These are phyloP conservation scores for Xylaria palmicola DNA, from an alignment of 495 filamentous ascomycete genomes.

Conservation along the genomic window DNA sequence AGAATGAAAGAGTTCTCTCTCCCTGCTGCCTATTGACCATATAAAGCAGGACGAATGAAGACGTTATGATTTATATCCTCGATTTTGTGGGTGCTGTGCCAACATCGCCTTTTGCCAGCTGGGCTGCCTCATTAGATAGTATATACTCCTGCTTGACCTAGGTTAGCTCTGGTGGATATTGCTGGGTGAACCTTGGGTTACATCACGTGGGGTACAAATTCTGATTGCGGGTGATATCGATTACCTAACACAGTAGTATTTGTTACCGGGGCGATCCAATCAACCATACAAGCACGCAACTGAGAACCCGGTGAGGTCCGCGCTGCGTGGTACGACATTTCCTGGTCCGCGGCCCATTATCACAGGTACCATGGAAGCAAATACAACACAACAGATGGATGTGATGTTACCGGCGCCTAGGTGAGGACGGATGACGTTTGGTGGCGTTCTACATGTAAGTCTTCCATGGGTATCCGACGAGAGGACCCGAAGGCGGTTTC, in stretches of 20 bases:
- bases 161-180: no score
- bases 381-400: background rate
- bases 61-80: no score
- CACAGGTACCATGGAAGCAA: background rate
- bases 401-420: background rate
- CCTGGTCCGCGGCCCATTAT: background rate
- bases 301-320: background rate
- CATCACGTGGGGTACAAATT: no score
- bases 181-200: no score
- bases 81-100: no score
- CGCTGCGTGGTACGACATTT: constrained; percentile 7
- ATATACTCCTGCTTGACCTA: no score
- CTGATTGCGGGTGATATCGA: background rate
- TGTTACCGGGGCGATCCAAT: background rate
- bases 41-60: no score
- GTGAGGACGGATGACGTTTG: background rate
- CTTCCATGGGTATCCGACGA: background rate
- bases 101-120: no score
- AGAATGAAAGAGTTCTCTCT: no score
- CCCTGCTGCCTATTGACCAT: no score
- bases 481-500: background rate
- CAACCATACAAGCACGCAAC: background rate
- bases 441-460: background rate
- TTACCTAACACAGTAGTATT: background rate
- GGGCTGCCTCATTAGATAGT: no score